Percentiles rank a stretch among this genome's conserved stretches.
Conservation (phyloP, 2,329 filamentous ascomycete genomes). For the Pseudocercospora fuligena region DNA sequence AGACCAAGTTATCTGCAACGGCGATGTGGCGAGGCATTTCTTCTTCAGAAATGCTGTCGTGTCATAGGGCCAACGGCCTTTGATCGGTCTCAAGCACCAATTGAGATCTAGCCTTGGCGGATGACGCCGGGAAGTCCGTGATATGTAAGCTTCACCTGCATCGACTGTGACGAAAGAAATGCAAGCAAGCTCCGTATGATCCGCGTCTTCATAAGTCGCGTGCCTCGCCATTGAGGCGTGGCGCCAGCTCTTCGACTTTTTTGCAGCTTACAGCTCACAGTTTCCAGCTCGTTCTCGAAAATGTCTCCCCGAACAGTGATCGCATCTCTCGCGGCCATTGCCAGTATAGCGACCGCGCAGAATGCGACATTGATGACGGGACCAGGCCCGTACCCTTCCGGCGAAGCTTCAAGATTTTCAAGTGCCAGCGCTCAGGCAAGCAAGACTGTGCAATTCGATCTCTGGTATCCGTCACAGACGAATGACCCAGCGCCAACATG, state of each 20-base stretch:
- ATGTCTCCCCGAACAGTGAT: constrained; percentile 3
- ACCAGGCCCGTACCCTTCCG: constrained; percentile 13
- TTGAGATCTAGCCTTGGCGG: not conserved
- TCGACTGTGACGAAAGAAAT: constrained; percentile 9
- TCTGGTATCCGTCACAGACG: constrained; percentile 15
- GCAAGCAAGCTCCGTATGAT: constrained; percentile 10
- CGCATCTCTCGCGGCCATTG: constrained; percentile 6
- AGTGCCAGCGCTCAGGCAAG: not conserved
- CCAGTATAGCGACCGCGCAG: constrained; percentile 14
- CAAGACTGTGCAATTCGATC: constrained; percentile 19
- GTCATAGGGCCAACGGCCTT: not conserved
- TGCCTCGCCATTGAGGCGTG: constrained; percentile 11
- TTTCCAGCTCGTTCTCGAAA: not conserved
- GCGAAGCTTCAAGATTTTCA: not conserved
- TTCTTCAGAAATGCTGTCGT: not conserved
- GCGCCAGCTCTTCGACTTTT: not conserved
- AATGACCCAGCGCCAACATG: constrained; percentile 16
- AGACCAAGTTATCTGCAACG: not conserved
- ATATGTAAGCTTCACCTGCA: constrained; percentile 14
- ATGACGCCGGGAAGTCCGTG: constrained; percentile 8
- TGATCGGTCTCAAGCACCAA: not conserved
- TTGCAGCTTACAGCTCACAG: not conserved
- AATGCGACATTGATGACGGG: constrained; percentile 18
- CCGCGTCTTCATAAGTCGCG: constrained; percentile 7
- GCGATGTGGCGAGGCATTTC: constrained; percentile 2